Evolutionary conservation across 768 basidiomycete genomes (phyloP).

Genomic region (Lyophyllum atratum): DNA sequence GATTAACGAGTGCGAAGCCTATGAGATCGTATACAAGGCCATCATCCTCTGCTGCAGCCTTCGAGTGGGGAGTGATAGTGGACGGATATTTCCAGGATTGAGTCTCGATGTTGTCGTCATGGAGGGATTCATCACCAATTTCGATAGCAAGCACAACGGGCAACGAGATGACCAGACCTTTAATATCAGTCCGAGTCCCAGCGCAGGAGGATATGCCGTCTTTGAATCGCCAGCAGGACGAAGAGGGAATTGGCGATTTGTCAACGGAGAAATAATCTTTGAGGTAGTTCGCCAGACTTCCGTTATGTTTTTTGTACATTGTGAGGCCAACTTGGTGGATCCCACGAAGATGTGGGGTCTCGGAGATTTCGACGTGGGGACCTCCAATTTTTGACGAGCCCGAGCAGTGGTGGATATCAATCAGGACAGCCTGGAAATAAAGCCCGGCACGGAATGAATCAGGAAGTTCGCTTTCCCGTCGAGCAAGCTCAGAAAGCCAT

Average conservation of each 20-base stretch:
- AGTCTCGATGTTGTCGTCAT: neutral
- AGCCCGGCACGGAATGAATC: no score
- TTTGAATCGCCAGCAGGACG: constrained; percentile 20
- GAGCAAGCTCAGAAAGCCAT: no score
- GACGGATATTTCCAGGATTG: constrained; percentile 24
- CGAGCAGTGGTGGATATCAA: neutral
- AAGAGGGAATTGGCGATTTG: neutral
- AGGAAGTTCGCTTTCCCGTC: no score
- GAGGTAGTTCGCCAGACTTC: neutral
- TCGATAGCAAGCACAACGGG: constrained; percentile 21
- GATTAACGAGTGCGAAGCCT: constrained; percentile 22
- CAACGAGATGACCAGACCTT: constrained; percentile 18
- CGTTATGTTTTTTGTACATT: neutral
- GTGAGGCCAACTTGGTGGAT: no score
- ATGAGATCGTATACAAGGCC: constrained; percentile 24
- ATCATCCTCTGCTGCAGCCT: neutral
- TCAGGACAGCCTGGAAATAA: neutral
- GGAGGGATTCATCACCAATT: constrained; percentile 4
- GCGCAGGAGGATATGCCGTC: constrained; percentile 17
- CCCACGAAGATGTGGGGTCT: no score
- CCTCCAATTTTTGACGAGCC: neutral
- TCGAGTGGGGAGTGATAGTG: constrained; percentile 7
- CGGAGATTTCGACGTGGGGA: neutral
- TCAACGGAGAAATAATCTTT: neutral
- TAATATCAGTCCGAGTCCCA: constrained; percentile 13